phyloP scores from a whole-genome alignment of 257 asterid genomes.

The Solanum ossicruentum region DNA sequence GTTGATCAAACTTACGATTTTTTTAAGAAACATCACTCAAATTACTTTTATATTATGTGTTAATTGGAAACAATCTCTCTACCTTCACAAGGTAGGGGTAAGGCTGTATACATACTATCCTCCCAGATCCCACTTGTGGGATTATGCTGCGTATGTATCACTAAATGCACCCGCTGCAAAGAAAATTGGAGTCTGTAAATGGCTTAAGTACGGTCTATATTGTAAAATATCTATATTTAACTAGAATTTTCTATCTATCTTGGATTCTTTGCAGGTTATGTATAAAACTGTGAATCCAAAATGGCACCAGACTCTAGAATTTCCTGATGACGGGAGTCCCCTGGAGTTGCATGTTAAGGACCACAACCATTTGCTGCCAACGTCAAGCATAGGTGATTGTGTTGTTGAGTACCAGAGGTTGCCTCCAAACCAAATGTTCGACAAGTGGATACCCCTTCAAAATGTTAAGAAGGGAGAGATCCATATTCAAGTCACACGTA shows the following conservation, averaged over 20 bases:
- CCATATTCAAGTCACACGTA: constrained; percentile 71
- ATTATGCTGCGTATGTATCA: background rate
- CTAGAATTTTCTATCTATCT: background rate
- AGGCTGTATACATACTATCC: background rate
- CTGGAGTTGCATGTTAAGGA: constrained; percentile 77
- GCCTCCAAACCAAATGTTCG: constrained; percentile 83
- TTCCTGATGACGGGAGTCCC: constrained; percentile 80
- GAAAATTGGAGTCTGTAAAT: background rate
- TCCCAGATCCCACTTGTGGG: background rate
- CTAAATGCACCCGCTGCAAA: background rate
- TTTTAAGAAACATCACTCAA: background rate
- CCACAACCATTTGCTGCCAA: constrained; percentile 70
- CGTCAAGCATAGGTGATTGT: constrained; percentile 74
- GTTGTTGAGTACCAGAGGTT: constrained; percentile 74
- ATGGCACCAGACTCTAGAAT: constrained; percentile 94
- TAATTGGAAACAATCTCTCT: background rate
- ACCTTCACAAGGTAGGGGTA: background rate
- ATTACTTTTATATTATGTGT: background rate
- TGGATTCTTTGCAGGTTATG: constrained; percentile 36
- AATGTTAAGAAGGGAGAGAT: constrained; percentile 83
- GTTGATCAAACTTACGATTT: background rate
- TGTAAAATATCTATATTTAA: background rate
- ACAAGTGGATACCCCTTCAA: constrained; percentile 96
- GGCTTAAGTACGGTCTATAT: background rate
- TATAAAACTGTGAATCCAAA: constrained; percentile 64